phyloP scores from a whole-genome alignment of 306 rosid genomes.

The Sicyos edulis region DNA sequence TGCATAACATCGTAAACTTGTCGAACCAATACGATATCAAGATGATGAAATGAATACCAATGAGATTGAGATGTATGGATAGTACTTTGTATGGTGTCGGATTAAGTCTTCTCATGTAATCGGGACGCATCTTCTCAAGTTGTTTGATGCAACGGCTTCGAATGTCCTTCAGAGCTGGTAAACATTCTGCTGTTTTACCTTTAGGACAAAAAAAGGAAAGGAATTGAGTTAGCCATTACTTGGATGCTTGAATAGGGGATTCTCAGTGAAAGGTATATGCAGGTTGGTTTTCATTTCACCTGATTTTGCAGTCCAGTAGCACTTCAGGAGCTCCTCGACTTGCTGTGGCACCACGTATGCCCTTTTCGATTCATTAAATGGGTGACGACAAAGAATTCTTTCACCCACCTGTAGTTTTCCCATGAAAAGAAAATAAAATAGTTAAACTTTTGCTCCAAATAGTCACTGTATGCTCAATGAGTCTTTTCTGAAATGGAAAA shows the following conservation, averaged over 20 bases:
- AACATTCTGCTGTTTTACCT: conserved; percentile 52
- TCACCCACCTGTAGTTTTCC: conserved; percentile 66
- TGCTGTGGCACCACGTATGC: conserved; percentile 95
- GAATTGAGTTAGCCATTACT: conserved; percentile 14
- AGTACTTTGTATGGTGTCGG: conserved; percentile 94
- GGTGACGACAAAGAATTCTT: conserved; percentile 89
- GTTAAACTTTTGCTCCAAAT: conserved; percentile 13
- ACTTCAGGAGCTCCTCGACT: conserved; percentile 85
- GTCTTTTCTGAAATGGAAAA: background rate
- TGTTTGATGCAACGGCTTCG: conserved; percentile 75
- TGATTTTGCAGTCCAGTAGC: conserved; percentile 80
- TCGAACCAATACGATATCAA: conserved; percentile 12
- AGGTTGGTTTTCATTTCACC: conserved; percentile 48
- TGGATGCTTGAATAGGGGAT: conserved; percentile 3
- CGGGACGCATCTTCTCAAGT: conserved; percentile 84
- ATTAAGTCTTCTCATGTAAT: conserved; percentile 96
- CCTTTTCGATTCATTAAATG: conserved; percentile 94
- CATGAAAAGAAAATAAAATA: conserved; percentile 18
- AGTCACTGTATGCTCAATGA: conserved; percentile 9
- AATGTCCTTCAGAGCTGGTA: conserved; percentile 64
- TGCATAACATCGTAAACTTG: conserved; percentile 24
- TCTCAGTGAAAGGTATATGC: background rate
- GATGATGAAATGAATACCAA: background rate
- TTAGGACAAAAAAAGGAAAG: conserved; percentile 21
- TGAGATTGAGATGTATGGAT: conserved; percentile 18